Evolutionary conservation across 768 basidiomycete species (phyloP), one percentile per base, ranked within the genome.

Genomic region (Termitomyces sp.): DNA sequence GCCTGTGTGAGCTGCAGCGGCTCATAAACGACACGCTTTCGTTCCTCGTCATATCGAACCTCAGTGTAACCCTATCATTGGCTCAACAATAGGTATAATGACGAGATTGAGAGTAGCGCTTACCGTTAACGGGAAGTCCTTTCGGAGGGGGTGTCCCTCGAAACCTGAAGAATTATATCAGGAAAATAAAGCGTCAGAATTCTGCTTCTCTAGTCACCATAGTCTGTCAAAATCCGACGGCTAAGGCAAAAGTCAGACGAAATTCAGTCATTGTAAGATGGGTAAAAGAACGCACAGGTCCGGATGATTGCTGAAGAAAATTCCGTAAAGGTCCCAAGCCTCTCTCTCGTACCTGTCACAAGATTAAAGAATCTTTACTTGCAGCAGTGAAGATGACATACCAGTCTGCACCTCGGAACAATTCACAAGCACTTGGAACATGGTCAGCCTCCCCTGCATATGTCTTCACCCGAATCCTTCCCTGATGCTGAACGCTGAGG

Each of bases 121-220:
- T 70, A 94, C 95, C 9, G 95, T 97, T 66, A 99, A 75, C 34
- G 97, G 97, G 83, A 98, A 99, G 71, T 99, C 97, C 73, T 99
- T 99, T 62, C 97, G 86, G 48, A 99, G 74, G 11, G 97, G 97
- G 70, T 99, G 95, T 22, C 97, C 97, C 74, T 98, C 95, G 67
- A 98, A 97, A 57, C 93, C 91, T 93, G 62, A 18, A 36, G 41
- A 33, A 54, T 37, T 53, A 22, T 66, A 49, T 57, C 13, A 27
- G 62, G 55, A 68, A 18, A 64, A 51, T 20, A 36, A 41, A 34
- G 15, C 59, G 22, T 27, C 18, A 54, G 60, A 51, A 47, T 41
- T 39, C 22, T 30, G 3, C 51, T 4, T 36, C 42, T 36, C 42
- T 39, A 20, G 59, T 37, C 72, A 86, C 95, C 97, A 72, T 99